phyloP scores from a whole-genome alignment of 768 basidiomycete genomes.

The Amanita pallidorosea region DNA sequence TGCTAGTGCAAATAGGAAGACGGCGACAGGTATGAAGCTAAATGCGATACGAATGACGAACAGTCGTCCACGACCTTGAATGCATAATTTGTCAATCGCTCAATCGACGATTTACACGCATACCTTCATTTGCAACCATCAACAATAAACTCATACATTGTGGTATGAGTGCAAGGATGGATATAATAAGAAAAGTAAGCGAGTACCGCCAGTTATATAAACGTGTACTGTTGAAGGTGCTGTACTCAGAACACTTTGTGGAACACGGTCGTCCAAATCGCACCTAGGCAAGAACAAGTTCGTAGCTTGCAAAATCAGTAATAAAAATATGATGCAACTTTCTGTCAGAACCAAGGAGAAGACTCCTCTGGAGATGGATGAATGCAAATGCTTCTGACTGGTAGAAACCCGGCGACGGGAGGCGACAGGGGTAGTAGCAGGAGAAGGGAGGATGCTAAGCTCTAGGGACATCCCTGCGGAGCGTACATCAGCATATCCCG shows the following conservation, averaged over 20 bases:
- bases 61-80: constrained; percentile 10
- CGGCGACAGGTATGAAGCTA: constrained; percentile 36
- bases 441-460: constrained; percentile 27
- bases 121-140: constrained; percentile 20
- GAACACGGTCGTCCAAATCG: constrained; percentile 13
- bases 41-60: constrained; percentile 26
- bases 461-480: constrained; percentile 19
- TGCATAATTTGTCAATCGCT: background rate
- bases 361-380: constrained; percentile 40
- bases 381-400: constrained; percentile 28
- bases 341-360: constrained; percentile 72
- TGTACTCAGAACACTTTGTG: background rate
- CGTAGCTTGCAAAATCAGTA: constrained; percentile 64
- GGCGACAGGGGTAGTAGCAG: constrained; percentile 20
- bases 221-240: constrained; percentile 33
- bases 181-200: constrained; percentile 44
- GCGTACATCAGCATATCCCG: constrained; percentile 9
- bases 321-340: constrained; percentile 57
- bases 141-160: constrained; percentile 51
- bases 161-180: constrained; percentile 59
- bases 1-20: constrained; percentile 53
- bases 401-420: constrained; percentile 11
- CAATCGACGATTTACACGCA: background rate
- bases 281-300: constrained; percentile 44
- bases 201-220: constrained; percentile 62